These are phyloP conservation scores for Boletellus ananiceps DNA, from an alignment of 768 basidiomycete species.

Conservation along the genomic window DNA sequence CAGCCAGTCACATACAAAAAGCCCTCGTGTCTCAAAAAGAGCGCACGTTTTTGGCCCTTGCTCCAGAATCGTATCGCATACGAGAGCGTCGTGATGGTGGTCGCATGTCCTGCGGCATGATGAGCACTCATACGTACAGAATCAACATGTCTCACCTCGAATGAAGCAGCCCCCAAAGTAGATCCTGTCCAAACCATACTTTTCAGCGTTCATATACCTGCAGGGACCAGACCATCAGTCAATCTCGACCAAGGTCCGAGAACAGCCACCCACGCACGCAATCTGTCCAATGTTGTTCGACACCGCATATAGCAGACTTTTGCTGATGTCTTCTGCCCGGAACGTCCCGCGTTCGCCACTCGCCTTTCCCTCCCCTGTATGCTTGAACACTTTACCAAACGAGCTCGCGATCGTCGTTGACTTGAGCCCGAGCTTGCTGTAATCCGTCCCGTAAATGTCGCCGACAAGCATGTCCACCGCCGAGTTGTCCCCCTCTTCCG, in stretches of 20 bases:
- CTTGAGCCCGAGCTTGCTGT: conserved; percentile 90
- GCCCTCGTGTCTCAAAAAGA: conserved; percentile 97
- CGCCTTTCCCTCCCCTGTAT: conserved; percentile 47
- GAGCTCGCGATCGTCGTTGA: conserved; percentile 97
- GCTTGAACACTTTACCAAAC: conserved; percentile 97
- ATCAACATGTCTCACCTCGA: conserved; percentile 58
- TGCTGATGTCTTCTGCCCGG: conserved; percentile 89
- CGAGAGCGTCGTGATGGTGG: conserved; percentile 94
- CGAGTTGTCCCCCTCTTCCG: conserved; percentile 91
- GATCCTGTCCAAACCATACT: conserved; percentile 92
- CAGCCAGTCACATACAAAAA: conserved; percentile 70
- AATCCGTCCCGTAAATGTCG: conserved; percentile 99
- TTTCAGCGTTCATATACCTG: conserved; percentile 97
- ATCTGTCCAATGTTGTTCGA: conserved; percentile 99
- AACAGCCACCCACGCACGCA: conserved; percentile 63
- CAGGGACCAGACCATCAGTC: conserved; percentile 15
- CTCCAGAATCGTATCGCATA: conserved; percentile 99
- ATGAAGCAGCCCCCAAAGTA: conserved; percentile 99
- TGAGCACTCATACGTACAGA: conserved; percentile 1
- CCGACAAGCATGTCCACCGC: conserved; percentile 98
- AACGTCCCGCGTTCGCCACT: conserved; percentile 62
- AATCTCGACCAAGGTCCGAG: neutral
- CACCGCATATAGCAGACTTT: conserved; percentile 90
- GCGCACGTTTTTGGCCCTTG: conserved; percentile 91
- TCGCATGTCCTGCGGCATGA: conserved; percentile 71